Base-by-base conservation (phyloP, 2,329 filamentous ascomycete genomes). In the Pyricularia sp. region DNA sequence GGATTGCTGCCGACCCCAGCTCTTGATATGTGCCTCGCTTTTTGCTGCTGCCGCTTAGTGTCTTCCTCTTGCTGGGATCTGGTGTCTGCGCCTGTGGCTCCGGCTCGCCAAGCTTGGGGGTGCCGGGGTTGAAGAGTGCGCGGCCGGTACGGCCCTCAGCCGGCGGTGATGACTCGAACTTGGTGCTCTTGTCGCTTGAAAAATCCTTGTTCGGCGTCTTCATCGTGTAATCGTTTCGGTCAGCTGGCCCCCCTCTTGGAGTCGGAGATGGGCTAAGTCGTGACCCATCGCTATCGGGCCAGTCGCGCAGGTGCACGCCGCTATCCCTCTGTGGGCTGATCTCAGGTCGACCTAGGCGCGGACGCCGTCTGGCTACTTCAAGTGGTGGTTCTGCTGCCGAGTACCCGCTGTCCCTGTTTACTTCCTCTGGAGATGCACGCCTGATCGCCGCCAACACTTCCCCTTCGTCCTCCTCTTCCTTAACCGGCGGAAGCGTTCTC, bases 251-350 rank as follows among this genome's bases (percentile, higher is more conserved):
- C 69, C 33, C 58, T 63, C 64, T 31, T 23, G 28, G 31, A 10
- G 55, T 25, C 6, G 70, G 69, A 30, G 70, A 70, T 28, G 71
- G 70, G 64, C 71, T 71, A 65, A 69, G 42, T 4, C 58, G 20
- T 17, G 58, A 14, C 25, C 23, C 25, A 1, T 61, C 72, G 64
- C 66, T 72, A 50, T 81, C 81, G n/a, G 75, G 71, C 78, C 78
- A 80, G 59, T 86, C 84, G 26, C 81, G 82, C 63, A 86, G 78
- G 72, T 87, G 83, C 33, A 88, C 82, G 30, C 84, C 86, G 75
- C 86, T 88, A 73, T 89, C 86, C 63, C 84, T 81, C 66, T 80
- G 77, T 36, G 26, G 66, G 26, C 30, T 55, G 33, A 76, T 73
- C 33, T 80, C 77, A 25, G 79, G 25, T 23, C 58, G 76, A 14